These are phyloP conservation scores for Straminergon stramineum DNA, from an alignment of 225 moss, liverwort and hornwort genomes.

Conservation along the genomic window DNA sequence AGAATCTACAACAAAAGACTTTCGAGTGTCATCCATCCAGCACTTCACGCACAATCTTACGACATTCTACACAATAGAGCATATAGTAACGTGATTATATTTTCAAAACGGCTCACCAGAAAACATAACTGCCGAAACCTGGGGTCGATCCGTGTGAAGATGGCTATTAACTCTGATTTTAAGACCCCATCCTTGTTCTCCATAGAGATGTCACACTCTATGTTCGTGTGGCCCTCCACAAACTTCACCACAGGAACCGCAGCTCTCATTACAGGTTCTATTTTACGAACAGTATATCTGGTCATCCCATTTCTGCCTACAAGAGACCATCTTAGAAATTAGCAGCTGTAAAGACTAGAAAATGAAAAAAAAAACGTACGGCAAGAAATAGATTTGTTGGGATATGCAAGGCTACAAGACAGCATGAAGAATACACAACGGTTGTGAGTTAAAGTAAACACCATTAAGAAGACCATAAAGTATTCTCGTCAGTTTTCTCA, in stretches of 20 bases:
- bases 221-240: constrained; percentile 74
- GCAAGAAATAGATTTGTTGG: not conserved
- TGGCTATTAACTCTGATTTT: constrained; percentile 72
- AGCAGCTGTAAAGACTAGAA: not conserved
- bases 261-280: constrained; percentile 84
- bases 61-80: not conserved
- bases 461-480: constrained; percentile 71
- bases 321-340: not conserved
- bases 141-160: constrained; percentile 71
- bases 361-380: not conserved
- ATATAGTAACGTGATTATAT: not conserved
- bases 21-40: not conserved
- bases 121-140: constrained; percentile 89
- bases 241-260: constrained; percentile 98
- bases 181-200: constrained; percentile 90
- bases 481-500: constrained; percentile 75
- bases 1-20: not conserved
- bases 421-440: not conserved
- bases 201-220: constrained; percentile 95
- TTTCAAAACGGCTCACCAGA: constrained; percentile 47
- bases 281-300: constrained; percentile 54
- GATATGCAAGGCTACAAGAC: not conserved
- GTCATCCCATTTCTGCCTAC: constrained; percentile 40
- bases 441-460: constrained; percentile 6
- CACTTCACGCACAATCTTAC: not conserved